phyloP scores from a whole-genome alignment of 805 yeast species.

The Ogataea ganodermae region DNA sequence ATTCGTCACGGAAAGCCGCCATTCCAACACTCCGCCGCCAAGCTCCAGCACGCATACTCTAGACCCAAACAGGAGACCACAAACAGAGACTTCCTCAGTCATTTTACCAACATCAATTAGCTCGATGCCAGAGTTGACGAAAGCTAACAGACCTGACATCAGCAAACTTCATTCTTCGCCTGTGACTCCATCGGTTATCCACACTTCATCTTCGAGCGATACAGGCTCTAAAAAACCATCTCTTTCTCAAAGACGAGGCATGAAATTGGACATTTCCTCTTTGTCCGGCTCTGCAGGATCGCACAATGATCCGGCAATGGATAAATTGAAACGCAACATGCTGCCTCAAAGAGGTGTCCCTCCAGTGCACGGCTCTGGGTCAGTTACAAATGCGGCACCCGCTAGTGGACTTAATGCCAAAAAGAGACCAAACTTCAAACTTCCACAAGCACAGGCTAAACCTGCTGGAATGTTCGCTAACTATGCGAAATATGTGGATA shows the following conservation, averaged over 20 bases:
- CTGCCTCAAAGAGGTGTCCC: slow-evolving; percentile 30
- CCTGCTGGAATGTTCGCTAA: slow-evolving; percentile 72
- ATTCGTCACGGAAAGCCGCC: not conserved
- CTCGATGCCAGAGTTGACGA: slow-evolving; percentile 18
- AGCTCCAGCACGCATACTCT: not conserved
- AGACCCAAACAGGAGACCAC: not conserved
- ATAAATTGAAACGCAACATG: slow-evolving; percentile 26
- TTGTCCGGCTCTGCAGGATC: slow-evolving; percentile 21
- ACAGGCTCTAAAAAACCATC: slow-evolving; percentile 42
- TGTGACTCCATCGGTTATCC: slow-evolving; percentile 13
- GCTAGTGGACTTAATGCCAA: slow-evolving; percentile 3
- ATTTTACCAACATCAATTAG: slow-evolving; percentile 14
- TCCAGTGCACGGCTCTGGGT: slow-evolving; percentile 24
- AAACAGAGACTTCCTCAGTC: not conserved
- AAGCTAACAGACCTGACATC: not conserved
- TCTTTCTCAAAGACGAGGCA: slow-evolving; percentile 55
- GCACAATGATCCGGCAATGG: slow-evolving; percentile 11
- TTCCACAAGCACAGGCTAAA: slow-evolving; percentile 30
- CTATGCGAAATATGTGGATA: slow-evolving; percentile 85
- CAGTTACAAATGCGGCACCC: not conserved
- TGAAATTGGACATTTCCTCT: slow-evolving; percentile 46
- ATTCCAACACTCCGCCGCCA: not conserved
- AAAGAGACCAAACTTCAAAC: slow-evolving; percentile 26
- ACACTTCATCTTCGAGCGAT: slow-evolving; percentile 4
- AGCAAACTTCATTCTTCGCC: slow-evolving; percentile 8